Conservation (phyloP, 31 red algal species). For the Odonthalia washingtoniensis region DNA sequence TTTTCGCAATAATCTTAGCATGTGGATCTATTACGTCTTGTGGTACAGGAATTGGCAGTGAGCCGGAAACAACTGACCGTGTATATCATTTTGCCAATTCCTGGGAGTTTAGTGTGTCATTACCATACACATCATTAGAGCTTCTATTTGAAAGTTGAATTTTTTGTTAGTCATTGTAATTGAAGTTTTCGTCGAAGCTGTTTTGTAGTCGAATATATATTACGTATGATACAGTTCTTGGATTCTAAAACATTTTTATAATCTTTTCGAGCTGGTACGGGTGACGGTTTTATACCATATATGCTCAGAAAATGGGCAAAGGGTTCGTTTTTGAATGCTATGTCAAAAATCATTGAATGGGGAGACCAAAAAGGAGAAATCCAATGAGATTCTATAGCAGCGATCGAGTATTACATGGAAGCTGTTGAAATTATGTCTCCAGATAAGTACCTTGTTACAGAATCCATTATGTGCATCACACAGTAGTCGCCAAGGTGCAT, state of each 20-base stretch:
- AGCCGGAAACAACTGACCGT: background rate
- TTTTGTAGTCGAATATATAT: background rate
- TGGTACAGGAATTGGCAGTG: too few relatives aligned
- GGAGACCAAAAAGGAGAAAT: too few relatives aligned
- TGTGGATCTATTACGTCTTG: too few relatives aligned
- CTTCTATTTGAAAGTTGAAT: background rate
- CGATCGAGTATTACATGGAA: too few relatives aligned
- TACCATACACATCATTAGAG: background rate
- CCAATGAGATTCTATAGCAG: too few relatives aligned
- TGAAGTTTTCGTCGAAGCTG: background rate
- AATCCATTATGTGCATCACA: slow-evolving; percentile 22
- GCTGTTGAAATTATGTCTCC: too few relatives aligned
- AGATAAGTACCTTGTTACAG: background rate
- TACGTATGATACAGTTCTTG: background rate
- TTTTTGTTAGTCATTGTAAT: background rate
- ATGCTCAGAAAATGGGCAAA: too few relatives aligned
- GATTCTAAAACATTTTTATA: background rate
- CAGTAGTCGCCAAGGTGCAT: background rate
- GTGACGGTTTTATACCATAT: too few relatives aligned
- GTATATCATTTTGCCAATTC: slow-evolving; percentile 15
- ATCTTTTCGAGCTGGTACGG: background rate
- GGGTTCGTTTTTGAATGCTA: too few relatives aligned
- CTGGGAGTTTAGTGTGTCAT: background rate
- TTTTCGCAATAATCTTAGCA: too few relatives aligned
- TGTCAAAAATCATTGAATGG: too few relatives aligned